Evolutionary conservation across 2,329 filamentous ascomycete species (phyloP), one percentile per base, ranked within the genome.

Genomic region (Tolypocladium ovalisporum): DNA sequence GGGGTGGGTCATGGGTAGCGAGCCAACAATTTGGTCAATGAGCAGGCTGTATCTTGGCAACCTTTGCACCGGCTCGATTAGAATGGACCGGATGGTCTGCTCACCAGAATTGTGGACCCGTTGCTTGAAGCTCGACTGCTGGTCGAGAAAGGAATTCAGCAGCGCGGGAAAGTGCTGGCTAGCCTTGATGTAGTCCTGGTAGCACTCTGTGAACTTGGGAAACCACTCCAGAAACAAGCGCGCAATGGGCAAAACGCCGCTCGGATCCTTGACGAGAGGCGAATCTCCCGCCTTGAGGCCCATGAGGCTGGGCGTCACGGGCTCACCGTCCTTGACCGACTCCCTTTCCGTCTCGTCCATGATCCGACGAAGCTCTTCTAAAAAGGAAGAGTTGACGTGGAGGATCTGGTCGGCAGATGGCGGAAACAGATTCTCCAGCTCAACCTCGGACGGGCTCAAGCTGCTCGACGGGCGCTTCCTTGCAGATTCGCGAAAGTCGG

Each of bases 21-120:
- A 91, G 62, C 87, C 85, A 53, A 94, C 83, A 67, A 99, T 97
- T 66, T 95, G 92, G 74, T 99, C 94, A 65, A 99, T 97, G 67
- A 97, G 87, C 39, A 99, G 78, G 66, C 90, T 97, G 74, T 99
- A 99, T 32, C 94, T 87, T 32, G 94, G 94, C 55, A 99, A 80
- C 55, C 94, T 83, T 71, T 99, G 94, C 0, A 99, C 92, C 2
- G 94, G 94, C 72, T 99, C 94, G 69, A 99, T 99, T 56, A 99
- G 81, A 61, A 94, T 82, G 4, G 94, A 97, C 54, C 90, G 91
- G 56, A 97, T 81, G 58, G 86, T 83, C 73, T 99, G 94, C 70
- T 97, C 94, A 57, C 94, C 93, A 2, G 88, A 88, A 62, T 92
- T 85, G 55, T 89, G 84, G 3, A 97, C 84, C 52, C 89, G 80